phyloP scores from a whole-genome alignment of 768 basidiomycete species.

The Trametes cubensis region DNA sequence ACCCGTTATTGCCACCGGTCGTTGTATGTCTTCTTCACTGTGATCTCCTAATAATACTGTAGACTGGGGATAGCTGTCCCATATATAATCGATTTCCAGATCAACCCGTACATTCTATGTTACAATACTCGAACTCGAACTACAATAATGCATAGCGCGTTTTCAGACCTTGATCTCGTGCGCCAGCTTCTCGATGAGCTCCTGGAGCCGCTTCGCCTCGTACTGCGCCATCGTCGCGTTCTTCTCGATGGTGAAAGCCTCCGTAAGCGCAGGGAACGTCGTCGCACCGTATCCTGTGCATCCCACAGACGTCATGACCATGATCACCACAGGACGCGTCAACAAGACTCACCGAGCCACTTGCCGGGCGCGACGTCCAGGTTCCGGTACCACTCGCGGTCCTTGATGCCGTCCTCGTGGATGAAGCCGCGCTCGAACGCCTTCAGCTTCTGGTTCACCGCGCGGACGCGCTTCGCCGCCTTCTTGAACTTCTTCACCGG shows the following conservation, averaged over 20 bases:
- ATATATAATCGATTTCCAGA: too few species aligned
- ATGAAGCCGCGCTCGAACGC: constrained; percentile 83
- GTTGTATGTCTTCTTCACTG: too few species aligned
- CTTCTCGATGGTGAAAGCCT: constrained; percentile 72
- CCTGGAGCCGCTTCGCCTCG: constrained; percentile 60
- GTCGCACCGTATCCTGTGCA: constrained; percentile 78
- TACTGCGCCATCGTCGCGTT: constrained; percentile 60
- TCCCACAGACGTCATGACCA: not conserved
- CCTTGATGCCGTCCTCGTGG: constrained; percentile 72
- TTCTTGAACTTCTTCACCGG: constrained; percentile 48
- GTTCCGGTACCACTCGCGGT: constrained; percentile 85
- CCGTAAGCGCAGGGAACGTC: constrained; percentile 78
- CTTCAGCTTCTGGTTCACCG: constrained; percentile 66
- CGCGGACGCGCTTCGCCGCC: constrained; percentile 60
- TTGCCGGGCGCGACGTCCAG: constrained; percentile 87
- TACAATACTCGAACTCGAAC: not conserved
- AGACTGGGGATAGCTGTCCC: too few species aligned
- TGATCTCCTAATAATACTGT: too few species aligned
- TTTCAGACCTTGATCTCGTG: constrained; percentile 18
- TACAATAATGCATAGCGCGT: not conserved
- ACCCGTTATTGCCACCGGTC: too few species aligned
- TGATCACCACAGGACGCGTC: not conserved
- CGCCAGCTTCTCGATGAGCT: constrained; percentile 46
- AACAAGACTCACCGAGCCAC: constrained; percentile 63
- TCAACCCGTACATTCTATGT: not conserved